phyloP scores from a whole-genome alignment of 208 protist species.

The Acanthamoeba pearcei region DNA sequence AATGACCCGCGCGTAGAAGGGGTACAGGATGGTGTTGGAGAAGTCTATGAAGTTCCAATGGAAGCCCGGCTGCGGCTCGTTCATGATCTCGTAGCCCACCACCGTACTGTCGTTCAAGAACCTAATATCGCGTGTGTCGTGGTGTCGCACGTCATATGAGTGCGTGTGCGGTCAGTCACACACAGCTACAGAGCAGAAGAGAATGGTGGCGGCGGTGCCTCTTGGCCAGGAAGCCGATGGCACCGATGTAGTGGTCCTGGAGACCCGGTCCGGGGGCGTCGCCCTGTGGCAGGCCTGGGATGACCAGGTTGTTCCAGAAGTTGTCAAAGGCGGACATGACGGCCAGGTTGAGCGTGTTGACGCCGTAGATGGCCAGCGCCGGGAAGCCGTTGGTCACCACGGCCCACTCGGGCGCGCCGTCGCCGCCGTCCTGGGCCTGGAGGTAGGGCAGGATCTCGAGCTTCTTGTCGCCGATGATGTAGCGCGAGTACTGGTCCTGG shows the following conservation, averaged over 20 bases:
- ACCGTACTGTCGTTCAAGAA: not conserved
- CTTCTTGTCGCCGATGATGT: not conserved
- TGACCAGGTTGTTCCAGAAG: constrained; percentile 4
- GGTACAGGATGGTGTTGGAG: not conserved
- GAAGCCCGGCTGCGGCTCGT: constrained; percentile 8
- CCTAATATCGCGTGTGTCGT: too few relatives aligned
- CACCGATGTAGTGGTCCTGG: constrained; percentile 35
- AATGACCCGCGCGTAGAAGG: not conserved
- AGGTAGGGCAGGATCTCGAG: constrained; percentile 14
- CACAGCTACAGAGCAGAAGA: too few relatives aligned
- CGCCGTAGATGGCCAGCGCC: not conserved
- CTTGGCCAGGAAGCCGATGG: constrained; percentile 1
- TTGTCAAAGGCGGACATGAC: not conserved
- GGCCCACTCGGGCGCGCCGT: constrained; percentile 9
- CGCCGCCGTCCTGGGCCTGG: not conserved
- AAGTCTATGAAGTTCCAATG: not conserved
- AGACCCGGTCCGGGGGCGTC: not conserved
- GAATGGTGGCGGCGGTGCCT: not conserved
- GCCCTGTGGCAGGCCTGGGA: constrained; percentile 1
- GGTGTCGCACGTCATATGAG: too few relatives aligned
- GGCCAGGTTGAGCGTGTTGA: constrained; percentile 13
- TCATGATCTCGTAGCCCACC: constrained; percentile 34
- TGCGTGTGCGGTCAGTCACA: not conserved
- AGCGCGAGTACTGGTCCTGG: constrained; percentile 49
- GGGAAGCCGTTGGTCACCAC: not conserved